Evolutionary conservation across 805 yeast species (phyloP).

Genomic region (Kazachstania kunashirensis): DNA sequence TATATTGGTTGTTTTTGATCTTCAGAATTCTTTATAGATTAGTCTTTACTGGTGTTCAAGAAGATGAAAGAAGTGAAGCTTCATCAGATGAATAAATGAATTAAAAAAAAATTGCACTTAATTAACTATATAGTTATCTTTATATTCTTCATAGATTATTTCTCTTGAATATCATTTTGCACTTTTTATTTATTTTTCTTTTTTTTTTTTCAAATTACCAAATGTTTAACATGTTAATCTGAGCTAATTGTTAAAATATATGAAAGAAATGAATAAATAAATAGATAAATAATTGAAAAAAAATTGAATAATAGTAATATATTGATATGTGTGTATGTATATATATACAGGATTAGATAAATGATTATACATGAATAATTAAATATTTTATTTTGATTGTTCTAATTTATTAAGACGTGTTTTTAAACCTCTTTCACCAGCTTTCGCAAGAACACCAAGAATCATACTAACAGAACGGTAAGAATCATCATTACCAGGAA

Average conservation of each 20-base stretch:
- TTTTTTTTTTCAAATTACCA: too few species aligned
- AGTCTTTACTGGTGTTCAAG: conserved; percentile 45
- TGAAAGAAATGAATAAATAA: too few species aligned
- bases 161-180: too few species aligned
- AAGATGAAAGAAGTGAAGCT: conserved; percentile 82
- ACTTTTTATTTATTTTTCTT: too few species aligned
- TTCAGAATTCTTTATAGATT: conserved; percentile 65
- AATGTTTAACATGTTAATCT: too few species aligned
- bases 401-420: conserved; percentile 37
- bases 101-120: too few species aligned
- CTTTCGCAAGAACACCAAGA: conserved; percentile 72
- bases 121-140: too few species aligned
- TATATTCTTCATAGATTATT: too few species aligned
- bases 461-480: conserved; percentile 70
- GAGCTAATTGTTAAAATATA: too few species aligned
- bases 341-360: neutral
- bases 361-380: too few species aligned
- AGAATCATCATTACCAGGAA: conserved; percentile 83
- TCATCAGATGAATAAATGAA: conserved; percentile 37
- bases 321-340: neutral
- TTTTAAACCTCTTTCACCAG: conserved; percentile 71
- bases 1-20: conserved; percentile 81
- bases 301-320: neutral
- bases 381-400: neutral
- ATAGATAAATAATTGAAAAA: too few species aligned